These are phyloP conservation scores for Diaporthe batatas DNA, from an alignment of 2,329 filamentous ascomycete genomes.

Conservation along the genomic window DNA sequence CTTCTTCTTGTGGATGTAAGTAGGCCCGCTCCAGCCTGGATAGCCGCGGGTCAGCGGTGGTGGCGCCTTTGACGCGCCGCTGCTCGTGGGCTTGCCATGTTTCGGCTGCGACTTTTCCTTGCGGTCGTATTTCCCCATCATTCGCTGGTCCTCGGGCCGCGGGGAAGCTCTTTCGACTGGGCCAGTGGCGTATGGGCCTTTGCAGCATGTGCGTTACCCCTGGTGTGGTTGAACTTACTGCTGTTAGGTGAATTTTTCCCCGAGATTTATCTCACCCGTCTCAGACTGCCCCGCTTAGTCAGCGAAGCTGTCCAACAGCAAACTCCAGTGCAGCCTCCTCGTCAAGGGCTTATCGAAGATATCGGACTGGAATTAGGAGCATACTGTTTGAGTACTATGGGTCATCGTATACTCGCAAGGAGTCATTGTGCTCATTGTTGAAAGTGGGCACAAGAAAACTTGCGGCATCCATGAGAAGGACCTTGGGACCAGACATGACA, in stretches of 20 bases:
- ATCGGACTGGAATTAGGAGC: too few species aligned
- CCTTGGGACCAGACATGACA: not conserved
- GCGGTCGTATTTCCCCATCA: conserved; percentile 31
- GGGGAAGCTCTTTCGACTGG: not conserved
- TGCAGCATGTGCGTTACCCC: not conserved
- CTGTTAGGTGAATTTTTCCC: conserved; percentile 9
- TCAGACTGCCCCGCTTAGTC: conserved; percentile 9
- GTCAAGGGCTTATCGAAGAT: too few species aligned
- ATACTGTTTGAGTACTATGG: too few species aligned
- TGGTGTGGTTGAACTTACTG: not conserved
- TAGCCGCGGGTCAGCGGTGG: conserved; percentile 9
- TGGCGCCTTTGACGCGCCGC: conserved; percentile 34
- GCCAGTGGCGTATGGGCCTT: not conserved
- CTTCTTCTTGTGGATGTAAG: conserved; percentile 37
- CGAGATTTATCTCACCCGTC: not conserved
- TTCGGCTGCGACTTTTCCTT: conserved; percentile 39
- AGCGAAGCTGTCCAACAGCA: not conserved
- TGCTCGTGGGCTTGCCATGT: conserved; percentile 29
- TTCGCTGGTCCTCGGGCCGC: not conserved
- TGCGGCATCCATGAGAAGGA: too few species aligned
- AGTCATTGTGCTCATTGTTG: too few species aligned
- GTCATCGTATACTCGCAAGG: too few species aligned
- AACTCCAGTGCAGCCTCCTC: not conserved
- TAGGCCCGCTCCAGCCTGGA: conserved; percentile 36
- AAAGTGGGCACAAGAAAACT: too few species aligned